Conservation (phyloP, 306 rosid genomes). For the Begonia masoniana region DNA sequence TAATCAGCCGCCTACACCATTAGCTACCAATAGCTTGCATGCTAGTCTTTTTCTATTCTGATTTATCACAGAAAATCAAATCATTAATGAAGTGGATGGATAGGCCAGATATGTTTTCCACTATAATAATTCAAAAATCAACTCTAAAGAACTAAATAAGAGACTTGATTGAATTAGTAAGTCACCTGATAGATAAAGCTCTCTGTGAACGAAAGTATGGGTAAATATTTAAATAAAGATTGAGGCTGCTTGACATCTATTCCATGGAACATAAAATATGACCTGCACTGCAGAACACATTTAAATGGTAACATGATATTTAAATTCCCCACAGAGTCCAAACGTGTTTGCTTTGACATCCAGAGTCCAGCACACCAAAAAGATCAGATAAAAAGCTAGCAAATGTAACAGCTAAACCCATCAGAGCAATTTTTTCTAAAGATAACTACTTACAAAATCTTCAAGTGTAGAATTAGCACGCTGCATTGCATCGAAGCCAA, state of each 20-base stretch:
- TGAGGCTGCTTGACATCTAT: slow-evolving; percentile 62
- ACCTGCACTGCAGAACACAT: slow-evolving; percentile 62
- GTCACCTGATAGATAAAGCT: slow-evolving; percentile 83
- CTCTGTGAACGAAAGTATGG: slow-evolving; percentile 75
- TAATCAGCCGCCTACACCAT: no score
- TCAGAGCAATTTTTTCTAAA: no score
- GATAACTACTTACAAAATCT: slow-evolving; percentile 64
- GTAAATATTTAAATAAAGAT: slow-evolving; percentile 55
- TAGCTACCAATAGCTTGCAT: no score
- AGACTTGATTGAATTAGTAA: not conserved
- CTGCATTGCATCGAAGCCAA: slow-evolving; percentile 69
- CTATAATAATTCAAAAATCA: slow-evolving; percentile 8
- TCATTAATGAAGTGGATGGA: no score
- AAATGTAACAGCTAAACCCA: no score
- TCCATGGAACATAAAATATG: slow-evolving; percentile 91
- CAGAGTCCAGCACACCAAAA: not conserved
- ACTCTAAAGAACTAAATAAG: no score
- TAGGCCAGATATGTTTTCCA: no score
- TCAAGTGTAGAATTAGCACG: slow-evolving; percentile 86
- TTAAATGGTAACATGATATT: not conserved
- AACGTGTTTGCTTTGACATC: no score
- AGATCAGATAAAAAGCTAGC: no score
- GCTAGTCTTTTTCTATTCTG: no score
- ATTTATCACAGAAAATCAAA: no score
- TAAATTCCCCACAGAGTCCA: not conserved